phyloP scores from a whole-genome alignment of 179 eudicot species.

The Silene coronaria region DNA sequence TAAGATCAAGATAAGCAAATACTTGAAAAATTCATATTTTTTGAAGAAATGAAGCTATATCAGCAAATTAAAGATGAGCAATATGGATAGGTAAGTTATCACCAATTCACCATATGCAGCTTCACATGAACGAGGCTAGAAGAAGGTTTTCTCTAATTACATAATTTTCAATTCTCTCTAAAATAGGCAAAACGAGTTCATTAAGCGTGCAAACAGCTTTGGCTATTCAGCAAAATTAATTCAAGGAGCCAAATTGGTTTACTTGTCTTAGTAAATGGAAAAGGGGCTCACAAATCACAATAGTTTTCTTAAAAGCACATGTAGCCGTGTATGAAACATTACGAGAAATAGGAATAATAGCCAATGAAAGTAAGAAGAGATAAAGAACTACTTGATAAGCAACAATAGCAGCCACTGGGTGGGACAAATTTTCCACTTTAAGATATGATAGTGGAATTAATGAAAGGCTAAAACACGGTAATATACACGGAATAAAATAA shows the following conservation, averaged over 20 bases:
- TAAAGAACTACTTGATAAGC: constrained; percentile 6
- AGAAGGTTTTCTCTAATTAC: constrained; percentile 2
- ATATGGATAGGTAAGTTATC: not conserved
- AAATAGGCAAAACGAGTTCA: not conserved
- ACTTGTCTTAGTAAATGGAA: not conserved
- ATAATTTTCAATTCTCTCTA: not conserved
- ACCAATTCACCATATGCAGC: not conserved
- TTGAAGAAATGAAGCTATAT: not conserved
- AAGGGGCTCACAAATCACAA: not conserved
- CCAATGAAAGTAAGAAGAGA: constrained; percentile 13
- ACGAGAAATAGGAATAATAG: constrained; percentile 7
- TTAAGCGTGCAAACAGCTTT: not conserved
- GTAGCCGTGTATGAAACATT: not conserved
- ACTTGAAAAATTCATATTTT: not conserved
- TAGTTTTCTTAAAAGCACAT: constrained; percentile 3
- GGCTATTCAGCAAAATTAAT: not conserved
- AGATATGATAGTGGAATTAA: constrained; percentile 16
- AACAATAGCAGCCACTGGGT: constrained; percentile 21
- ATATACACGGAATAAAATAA: constrained; percentile 18
- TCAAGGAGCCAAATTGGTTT: not conserved
- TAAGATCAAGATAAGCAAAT: constrained; percentile 2
- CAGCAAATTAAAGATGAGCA: not conserved
- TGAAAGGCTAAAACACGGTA: constrained; percentile 15
- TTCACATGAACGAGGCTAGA: not conserved
- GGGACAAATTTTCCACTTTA: constrained; percentile 19